A percentile compares a stretch with the other conserved stretches of the same genome.
Conservation (phyloP, 257 asterid species). For the Forsythia viridissima region DNA sequence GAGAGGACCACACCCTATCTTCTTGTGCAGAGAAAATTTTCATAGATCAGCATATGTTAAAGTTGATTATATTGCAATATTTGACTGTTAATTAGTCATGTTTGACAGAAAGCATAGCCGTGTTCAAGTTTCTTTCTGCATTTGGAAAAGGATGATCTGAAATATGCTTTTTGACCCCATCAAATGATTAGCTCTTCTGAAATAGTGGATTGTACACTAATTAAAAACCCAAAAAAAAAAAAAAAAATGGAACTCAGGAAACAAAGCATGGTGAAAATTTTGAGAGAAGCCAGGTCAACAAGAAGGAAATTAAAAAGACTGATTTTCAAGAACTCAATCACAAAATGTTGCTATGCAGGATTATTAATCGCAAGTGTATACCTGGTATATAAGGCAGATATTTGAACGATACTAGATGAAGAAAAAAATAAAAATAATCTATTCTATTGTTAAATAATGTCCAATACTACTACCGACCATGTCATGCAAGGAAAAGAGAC, state of each 20-base stretch:
- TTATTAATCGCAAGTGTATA: too few relatives aligned
- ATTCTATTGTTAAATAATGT: too few relatives aligned
- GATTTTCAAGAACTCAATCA: background rate
- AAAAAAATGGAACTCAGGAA: too few relatives aligned
- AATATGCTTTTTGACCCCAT: slow-evolving; percentile 17
- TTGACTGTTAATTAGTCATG: slow-evolving; percentile 18
- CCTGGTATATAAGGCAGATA: background rate
- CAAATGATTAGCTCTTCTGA: slow-evolving; percentile 22
- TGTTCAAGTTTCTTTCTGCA: slow-evolving; percentile 17
- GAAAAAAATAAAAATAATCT: too few relatives aligned
- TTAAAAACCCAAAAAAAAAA: background rate
- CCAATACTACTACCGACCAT: too few relatives aligned
- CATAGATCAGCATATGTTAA: background rate
- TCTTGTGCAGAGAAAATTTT: slow-evolving; percentile 4
- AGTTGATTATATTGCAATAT: slow-evolving; percentile 1
- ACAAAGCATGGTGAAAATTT: background rate
- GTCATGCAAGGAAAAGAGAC: background rate
- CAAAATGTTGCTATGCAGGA: background rate
- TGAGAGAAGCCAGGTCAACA: background rate
- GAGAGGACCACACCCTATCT: slow-evolving; percentile 29
- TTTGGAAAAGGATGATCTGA: slow-evolving; percentile 16
- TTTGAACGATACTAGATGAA: too few relatives aligned
- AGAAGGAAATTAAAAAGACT: background rate
- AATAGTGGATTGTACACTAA: background rate
- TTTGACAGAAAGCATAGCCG: slow-evolving; percentile 20